These are phyloP conservation scores for Colletotrichum phormii DNA, from an alignment of 2,329 filamentous ascomycete species.

Conservation along the genomic window DNA sequence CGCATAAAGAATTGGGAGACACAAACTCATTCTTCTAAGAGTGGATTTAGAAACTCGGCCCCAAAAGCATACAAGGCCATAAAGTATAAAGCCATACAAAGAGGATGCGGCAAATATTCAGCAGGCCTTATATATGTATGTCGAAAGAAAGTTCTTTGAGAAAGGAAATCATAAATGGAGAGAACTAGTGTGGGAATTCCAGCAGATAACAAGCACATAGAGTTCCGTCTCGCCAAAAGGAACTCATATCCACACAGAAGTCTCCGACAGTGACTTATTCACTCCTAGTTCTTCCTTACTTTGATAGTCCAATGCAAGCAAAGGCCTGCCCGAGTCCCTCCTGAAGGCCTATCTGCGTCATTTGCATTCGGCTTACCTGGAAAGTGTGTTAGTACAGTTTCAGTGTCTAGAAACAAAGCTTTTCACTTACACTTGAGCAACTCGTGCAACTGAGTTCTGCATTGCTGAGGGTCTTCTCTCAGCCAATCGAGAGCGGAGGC, in stretches of 20 bases:
- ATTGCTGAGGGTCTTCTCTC: too few relatives aligned
- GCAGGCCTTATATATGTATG: not conserved
- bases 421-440: not conserved
- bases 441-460: too few relatives aligned
- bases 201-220: not conserved
- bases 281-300: not conserved
- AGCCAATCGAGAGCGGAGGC: too few relatives aligned
- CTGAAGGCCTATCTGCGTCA: not conserved
- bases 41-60: too few relatives aligned
- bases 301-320: not conserved
- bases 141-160: not conserved
- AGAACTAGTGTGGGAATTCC: accelerated
- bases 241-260: not conserved
- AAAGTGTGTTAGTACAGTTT: not conserved
- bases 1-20: too few relatives aligned
- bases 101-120: not conserved
- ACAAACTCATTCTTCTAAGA: too few relatives aligned
- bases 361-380: not conserved
- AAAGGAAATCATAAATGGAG: not conserved
- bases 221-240: not conserved
- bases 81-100: not conserved
- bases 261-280: not conserved
- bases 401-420: not conserved
- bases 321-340: not conserved
- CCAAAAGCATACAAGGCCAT: too few relatives aligned